A percentile compares a stretch with the other conserved stretches of the same genome.
phyloP scores from a whole-genome alignment of 2,329 filamentous ascomycete genomes.

The Aspergillus neotritici region DNA sequence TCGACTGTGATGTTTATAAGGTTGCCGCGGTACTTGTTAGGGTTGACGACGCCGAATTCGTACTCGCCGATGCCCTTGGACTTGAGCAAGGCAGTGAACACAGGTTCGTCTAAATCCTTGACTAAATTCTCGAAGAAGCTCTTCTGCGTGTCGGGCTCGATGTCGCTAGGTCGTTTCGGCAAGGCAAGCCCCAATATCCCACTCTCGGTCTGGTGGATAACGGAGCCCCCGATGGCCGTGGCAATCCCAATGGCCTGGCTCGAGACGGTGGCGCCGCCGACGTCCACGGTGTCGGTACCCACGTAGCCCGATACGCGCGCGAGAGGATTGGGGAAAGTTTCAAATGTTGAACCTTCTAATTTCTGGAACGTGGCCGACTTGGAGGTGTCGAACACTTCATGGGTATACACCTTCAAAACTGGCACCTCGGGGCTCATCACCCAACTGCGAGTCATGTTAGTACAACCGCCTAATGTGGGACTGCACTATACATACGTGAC shows the following conservation, averaged over 20 bases:
- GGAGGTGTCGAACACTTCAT: conserved; percentile 51
- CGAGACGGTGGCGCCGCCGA: conserved; percentile 59
- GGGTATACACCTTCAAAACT: no score
- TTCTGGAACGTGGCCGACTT: conserved; percentile 49
- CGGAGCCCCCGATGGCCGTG: conserved; percentile 52
- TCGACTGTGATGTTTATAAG: conserved; percentile 60
- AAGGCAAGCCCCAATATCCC: conserved; percentile 64
- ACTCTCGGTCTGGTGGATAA: conserved; percentile 63
- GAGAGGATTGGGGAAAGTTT: no score
- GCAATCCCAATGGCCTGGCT: conserved; percentile 65
- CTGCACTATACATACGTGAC: conserved; percentile 51
- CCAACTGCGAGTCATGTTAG: conserved; percentile 46
- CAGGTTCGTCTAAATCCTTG: conserved; percentile 54
- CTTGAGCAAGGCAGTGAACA: conserved; percentile 67
- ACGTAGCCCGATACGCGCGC: conserved; percentile 60
- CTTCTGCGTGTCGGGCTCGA: conserved; percentile 58
- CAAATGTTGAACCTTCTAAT: no score
- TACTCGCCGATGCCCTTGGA: conserved; percentile 58
- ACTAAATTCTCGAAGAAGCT: conserved; percentile 71
- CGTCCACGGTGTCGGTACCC: conserved; percentile 60
- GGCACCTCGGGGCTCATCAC: conserved; percentile 60
- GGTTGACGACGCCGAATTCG: conserved; percentile 68
- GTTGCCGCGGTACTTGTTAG: conserved; percentile 55
- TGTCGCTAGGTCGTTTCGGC: conserved; percentile 59
- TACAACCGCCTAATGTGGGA: background rate